Evolutionary conservation across 1,284 basidiomycete species (phyloP).

Genomic region (Apiotrichum domesticum): DNA sequence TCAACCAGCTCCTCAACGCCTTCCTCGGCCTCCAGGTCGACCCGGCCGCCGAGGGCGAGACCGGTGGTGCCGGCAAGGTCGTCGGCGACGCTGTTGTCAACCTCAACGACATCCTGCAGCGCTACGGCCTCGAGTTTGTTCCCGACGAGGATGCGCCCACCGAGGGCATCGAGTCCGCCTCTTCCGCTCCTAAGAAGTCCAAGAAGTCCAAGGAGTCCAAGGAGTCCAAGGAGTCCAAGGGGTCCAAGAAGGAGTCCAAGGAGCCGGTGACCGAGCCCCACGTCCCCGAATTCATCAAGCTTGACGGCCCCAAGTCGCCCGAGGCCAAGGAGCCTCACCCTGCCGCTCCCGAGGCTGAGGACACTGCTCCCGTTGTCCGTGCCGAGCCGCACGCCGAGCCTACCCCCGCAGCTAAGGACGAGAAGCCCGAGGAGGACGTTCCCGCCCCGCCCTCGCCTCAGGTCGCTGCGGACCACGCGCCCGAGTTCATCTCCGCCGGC

Average conservation of each 20-base stretch:
- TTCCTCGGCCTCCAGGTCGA: conserved; percentile 39
- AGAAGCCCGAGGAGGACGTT: neutral
- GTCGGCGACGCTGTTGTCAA: conserved; percentile 23
- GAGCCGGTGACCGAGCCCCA: neutral
- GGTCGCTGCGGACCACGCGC: neutral
- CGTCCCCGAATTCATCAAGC: neutral
- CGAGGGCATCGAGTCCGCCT: neutral
- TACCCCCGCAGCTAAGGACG: neutral
- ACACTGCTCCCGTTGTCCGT: neutral
- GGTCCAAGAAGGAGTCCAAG: neutral
- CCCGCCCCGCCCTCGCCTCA: neutral
- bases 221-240: neutral
- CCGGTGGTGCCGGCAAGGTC: conserved; percentile 11
- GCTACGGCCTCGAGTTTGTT: conserved; percentile 41
- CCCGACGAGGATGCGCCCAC: conserved; percentile 19
- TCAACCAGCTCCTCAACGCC: conserved; percentile 38
- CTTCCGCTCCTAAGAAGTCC: neutral
- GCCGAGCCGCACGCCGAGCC: neutral
- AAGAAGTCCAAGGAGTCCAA: neutral
- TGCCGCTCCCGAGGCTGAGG: no score
- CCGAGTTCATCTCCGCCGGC: neutral
- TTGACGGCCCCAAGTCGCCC: neutral
- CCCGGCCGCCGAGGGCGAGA: conserved; percentile 19
- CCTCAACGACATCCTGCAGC: conserved; percentile 37
- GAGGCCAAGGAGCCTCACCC: neutral